These are phyloP conservation scores for Pseudocercospora crystallina DNA, from an alignment of 2,329 filamentous ascomycete species.

Conservation along the genomic window DNA sequence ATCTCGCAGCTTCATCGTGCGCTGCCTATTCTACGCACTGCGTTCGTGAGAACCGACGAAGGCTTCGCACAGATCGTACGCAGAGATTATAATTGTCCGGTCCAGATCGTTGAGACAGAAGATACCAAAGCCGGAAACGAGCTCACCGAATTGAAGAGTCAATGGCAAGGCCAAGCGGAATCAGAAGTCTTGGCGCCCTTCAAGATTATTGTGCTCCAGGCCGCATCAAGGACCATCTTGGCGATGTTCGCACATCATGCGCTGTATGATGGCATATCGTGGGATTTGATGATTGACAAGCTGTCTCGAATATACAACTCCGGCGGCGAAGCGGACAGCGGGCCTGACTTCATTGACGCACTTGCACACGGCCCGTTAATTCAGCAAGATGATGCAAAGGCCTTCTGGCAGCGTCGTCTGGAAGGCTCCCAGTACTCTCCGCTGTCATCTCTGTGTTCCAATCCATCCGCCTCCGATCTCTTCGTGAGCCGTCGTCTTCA, in stretches of 20 bases:
- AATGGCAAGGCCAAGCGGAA: slow-evolving; percentile 58
- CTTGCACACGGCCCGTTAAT: slow-evolving; percentile 68
- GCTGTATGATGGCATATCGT: slow-evolving; percentile 80
- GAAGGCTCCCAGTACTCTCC: slow-evolving; percentile 38
- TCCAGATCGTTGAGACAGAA: slow-evolving; percentile 45
- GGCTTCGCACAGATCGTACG: slow-evolving; percentile 74
- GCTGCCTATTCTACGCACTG: slow-evolving; percentile 68
- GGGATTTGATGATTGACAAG: slow-evolving; percentile 64
- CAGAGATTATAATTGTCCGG: slow-evolving; percentile 32
- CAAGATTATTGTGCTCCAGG: slow-evolving; percentile 48
- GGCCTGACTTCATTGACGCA: slow-evolving; percentile 64
- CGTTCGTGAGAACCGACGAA: slow-evolving; percentile 70
- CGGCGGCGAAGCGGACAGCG: slow-evolving; percentile 29
- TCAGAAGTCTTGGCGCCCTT: slow-evolving; percentile 53
- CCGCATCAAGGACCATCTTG: slow-evolving; percentile 43
- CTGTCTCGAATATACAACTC: slow-evolving; percentile 56
- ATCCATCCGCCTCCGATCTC: background rate
- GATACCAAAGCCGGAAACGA: slow-evolving; percentile 34
- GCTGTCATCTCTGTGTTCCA: slow-evolving; percentile 1
- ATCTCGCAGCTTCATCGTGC: slow-evolving; percentile 56
- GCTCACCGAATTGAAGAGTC: slow-evolving; percentile 39
- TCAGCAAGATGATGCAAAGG: slow-evolving; percentile 47
- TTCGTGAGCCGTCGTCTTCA: background rate
- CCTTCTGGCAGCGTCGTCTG: slow-evolving; percentile 67
- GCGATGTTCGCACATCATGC: slow-evolving; percentile 77